A percentile compares a stretch with the other conserved stretches of the same genome.
Conservation (phyloP, 345 rosid genomes). For the Populus alba region DNA sequence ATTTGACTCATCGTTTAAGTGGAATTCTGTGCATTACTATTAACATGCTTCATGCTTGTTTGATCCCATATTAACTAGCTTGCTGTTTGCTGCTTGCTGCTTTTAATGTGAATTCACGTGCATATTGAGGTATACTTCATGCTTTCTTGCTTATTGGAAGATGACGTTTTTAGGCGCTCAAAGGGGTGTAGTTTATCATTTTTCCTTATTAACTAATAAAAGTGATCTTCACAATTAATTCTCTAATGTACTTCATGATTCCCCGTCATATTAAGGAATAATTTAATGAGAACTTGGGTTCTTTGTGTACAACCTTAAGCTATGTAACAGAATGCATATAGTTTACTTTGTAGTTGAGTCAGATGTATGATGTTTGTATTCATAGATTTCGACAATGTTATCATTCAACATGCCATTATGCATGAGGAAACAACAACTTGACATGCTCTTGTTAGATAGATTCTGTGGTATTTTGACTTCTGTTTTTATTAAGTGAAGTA, state of each 20-base stretch:
- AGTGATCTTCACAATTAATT: not conserved
- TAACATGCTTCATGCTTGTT: not conserved
- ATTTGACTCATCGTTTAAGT: not conserved
- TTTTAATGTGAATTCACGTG: not conserved
- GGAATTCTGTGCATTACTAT: not conserved
- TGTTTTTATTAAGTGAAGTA: not conserved
- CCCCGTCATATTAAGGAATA: not conserved
- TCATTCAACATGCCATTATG: not conserved
- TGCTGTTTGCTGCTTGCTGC: not conserved
- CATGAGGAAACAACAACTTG: not conserved
- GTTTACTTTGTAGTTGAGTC: not conserved
- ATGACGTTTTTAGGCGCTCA: constrained; percentile 2
- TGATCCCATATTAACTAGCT: not conserved
- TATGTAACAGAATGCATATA: not conserved
- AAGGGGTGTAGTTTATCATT: constrained; percentile 6
- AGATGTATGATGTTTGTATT: too few species aligned
- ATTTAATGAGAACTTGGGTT: not conserved
- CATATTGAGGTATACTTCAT: not conserved
- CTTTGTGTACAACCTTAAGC: not conserved
- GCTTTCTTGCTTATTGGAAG: constrained; percentile 4
- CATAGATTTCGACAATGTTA: too few species aligned
- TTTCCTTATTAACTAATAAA: not conserved
- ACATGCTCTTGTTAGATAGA: not conserved
- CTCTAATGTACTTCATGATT: not conserved
- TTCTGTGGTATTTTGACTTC: not conserved